Evolutionary conservation across 2,329 filamentous ascomycete species (phyloP).

Genomic region (Beauveria australis): DNA sequence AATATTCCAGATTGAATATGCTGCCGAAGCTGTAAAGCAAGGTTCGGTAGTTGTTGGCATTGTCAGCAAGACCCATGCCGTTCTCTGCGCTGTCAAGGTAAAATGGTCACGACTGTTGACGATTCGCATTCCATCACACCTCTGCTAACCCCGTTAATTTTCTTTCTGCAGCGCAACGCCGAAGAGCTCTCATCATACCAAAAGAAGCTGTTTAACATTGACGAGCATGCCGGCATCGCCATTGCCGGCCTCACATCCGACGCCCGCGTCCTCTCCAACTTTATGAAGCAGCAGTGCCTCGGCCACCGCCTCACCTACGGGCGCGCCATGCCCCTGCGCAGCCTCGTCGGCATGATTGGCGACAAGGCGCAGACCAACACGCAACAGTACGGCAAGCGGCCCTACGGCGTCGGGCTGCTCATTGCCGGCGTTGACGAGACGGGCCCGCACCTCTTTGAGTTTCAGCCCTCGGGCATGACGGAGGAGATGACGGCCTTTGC

Average conservation of each 20-base stretch:
- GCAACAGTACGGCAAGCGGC: constrained; percentile 91
- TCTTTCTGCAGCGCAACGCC: constrained; percentile 68
- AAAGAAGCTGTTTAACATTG: constrained; percentile 96
- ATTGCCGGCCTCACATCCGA: constrained; percentile 96
- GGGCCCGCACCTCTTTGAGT: constrained; percentile 95
- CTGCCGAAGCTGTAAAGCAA: constrained; percentile 96
- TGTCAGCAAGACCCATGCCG: constrained; percentile 95
- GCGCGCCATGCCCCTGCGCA: constrained; percentile 82
- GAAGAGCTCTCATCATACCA: constrained; percentile 99
- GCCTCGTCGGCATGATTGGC: constrained; percentile 84
- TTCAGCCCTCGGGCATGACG: constrained; percentile 91
- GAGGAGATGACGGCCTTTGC: constrained; percentile 96
- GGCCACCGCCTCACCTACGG: constrained; percentile 93
- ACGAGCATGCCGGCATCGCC: constrained; percentile 90
- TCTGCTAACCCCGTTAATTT: neutral
- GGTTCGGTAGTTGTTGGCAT: constrained; percentile 96
- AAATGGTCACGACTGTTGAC: constrained; percentile 13
- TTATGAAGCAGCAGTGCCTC: constrained; percentile 99
- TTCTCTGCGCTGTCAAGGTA: constrained; percentile 95
- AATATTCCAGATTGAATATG: constrained; percentile 99
- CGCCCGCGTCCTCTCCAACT: constrained; percentile 98
- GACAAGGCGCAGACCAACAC: constrained; percentile 97
- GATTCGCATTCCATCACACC: neutral
- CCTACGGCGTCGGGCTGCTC: constrained; percentile 89
- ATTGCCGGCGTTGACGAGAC: constrained; percentile 90